phyloP scores from a whole-genome alignment of 257 asterid species.

The Nyctanthes arbortristis region DNA sequence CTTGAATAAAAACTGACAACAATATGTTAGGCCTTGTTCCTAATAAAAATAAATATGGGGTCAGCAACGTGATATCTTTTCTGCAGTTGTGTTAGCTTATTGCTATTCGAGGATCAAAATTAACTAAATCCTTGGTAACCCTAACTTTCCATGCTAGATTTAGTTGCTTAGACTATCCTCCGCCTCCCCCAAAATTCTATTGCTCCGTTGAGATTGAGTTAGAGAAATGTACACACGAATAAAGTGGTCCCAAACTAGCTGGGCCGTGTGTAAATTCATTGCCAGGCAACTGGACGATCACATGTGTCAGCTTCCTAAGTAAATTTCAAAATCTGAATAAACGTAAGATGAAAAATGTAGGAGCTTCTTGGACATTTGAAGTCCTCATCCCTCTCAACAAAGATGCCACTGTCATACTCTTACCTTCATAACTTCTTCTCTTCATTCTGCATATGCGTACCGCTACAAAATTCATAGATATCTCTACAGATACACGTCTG shows the following conservation, averaged over 20 bases:
- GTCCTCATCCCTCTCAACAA: not conserved
- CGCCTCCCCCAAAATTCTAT: not conserved
- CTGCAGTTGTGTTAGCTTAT: not conserved
- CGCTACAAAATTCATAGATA: not conserved
- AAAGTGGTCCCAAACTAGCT: not conserved
- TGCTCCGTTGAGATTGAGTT: not conserved
- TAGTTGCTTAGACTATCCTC: not conserved
- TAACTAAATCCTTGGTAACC: not conserved
- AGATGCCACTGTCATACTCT: not conserved
- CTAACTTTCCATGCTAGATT: not conserved
- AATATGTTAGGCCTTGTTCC: not conserved
- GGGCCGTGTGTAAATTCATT: not conserved
- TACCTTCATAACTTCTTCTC: not conserved
- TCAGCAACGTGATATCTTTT: not conserved
- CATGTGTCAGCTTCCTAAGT: not conserved
- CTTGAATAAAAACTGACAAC: not conserved
- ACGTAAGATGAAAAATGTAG: not conserved
- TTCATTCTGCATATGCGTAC: not conserved
- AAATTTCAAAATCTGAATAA: not conserved
- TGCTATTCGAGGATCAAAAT: not conserved
- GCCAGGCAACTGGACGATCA: not conserved
- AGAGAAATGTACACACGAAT: not conserved
- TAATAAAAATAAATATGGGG: not conserved
- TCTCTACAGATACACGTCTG: not conserved
- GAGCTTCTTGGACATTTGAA: not conserved